Conservation (phyloP, 306 rosid genomes). For the Senna siamea region DNA sequence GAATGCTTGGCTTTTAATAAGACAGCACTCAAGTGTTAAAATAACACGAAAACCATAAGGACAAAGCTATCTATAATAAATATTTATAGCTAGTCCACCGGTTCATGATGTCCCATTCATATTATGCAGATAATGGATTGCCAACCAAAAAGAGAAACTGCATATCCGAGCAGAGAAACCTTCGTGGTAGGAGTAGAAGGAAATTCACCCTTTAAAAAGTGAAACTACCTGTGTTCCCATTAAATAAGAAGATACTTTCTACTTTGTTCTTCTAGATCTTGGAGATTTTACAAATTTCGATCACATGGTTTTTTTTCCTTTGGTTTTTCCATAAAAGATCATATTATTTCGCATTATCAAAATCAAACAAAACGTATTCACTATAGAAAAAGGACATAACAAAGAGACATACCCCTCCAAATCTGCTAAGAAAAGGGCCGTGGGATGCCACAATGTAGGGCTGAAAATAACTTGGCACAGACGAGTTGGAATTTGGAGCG, state of each 20-base stretch:
- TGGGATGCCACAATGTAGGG: conserved; percentile 92
- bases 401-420: conserved; percentile 79
- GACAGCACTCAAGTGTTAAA: conserved; percentile 26
- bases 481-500: conserved; percentile 72
- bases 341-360: conserved; percentile 17
- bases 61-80: neutral
- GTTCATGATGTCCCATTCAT: conserved; percentile 1
- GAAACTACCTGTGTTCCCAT: neutral
- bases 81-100: conserved; percentile 4
- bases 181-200: conserved; percentile 18
- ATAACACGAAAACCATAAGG: neutral
- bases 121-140: neutral
- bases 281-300: neutral
- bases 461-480: conserved; percentile 91
- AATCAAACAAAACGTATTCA: conserved; percentile 23
- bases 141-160: neutral
- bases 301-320: neutral
- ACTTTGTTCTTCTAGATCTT: conserved; percentile 16
- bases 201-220: conserved; percentile 5
- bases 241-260: too few relatives aligned
- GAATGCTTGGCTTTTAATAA: neutral
- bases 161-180: conserved; percentile 6
- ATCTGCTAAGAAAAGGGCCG: conserved; percentile 75
- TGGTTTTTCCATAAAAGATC: neutral
- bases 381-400: conserved; percentile 24